Evolutionary conservation across 2,329 filamentous ascomycete species (phyloP).

Genomic region (Dryadomyces quercus-mongolicae): DNA sequence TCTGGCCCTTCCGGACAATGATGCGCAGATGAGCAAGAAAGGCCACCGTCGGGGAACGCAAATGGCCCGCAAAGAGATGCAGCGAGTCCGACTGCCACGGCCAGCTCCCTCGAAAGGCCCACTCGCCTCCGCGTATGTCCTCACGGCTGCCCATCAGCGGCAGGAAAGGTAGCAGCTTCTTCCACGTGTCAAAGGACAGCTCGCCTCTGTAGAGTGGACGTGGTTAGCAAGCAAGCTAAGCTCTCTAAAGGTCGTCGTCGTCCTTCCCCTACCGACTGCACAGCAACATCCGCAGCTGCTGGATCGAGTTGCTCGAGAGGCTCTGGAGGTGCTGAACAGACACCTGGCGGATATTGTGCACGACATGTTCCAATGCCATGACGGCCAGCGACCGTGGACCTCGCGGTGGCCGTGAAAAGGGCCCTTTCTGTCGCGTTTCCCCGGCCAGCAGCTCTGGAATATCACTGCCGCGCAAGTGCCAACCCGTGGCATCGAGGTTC

Average conservation of each 20-base stretch:
- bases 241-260: no score
- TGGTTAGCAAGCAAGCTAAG: no score
- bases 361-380: slow-evolving; percentile 7
- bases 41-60: slow-evolving; percentile 9
- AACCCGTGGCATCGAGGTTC: background rate
- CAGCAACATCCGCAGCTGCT: background rate
- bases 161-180: background rate
- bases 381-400: slow-evolving; percentile 5
- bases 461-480: background rate
- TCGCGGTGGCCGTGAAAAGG: background rate
- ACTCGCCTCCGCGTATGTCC: background rate
- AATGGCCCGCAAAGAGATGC: background rate
- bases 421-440: no score
- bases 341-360: background rate
- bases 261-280: background rate
- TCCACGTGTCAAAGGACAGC: slow-evolving; percentile 5
- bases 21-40: slow-evolving; percentile 19
- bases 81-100: background rate
- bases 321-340: background rate
- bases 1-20: background rate
- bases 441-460: background rate
- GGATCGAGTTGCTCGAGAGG: background rate
- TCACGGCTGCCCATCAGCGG: background rate
- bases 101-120: background rate
- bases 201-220: no score